phyloP scores from a whole-genome alignment of 495 filamentous ascomycete genomes.

The Penicillium chermesinum region DNA sequence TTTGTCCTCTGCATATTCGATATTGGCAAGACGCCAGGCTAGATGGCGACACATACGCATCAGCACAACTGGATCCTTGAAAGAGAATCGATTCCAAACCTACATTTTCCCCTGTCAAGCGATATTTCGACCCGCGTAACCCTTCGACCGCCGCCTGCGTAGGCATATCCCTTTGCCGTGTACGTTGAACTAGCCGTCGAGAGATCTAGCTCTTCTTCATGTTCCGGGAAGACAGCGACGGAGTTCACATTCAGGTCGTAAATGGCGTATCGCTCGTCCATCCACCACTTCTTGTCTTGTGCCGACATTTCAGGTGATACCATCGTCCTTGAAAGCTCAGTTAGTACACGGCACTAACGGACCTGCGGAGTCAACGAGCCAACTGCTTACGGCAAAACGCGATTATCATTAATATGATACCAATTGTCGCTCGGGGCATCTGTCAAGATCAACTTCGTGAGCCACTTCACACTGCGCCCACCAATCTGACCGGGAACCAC shows the following conservation, averaged over 20 bases:
- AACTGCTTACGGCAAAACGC: constrained; percentile 64
- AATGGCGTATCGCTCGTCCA: constrained; percentile 89
- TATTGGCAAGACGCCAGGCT: constrained; percentile 75
- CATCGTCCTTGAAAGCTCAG: constrained; percentile 53
- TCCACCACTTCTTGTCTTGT: constrained; percentile 74
- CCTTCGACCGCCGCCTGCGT: constrained; percentile 81
- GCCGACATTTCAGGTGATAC: constrained; percentile 78
- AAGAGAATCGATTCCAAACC: background rate
- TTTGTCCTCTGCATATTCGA: constrained; percentile 81
- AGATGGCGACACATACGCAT: constrained; percentile 7
- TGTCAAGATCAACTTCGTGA: constrained; percentile 79
- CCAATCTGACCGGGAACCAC: constrained; percentile 94
- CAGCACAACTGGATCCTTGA: constrained; percentile 5
- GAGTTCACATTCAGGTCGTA: constrained; percentile 92
- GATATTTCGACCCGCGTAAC: constrained; percentile 82
- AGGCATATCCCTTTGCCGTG: constrained; percentile 76
- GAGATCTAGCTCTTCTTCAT: constrained; percentile 67
- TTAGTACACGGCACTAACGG: background rate
- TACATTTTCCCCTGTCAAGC: constrained; percentile 52
- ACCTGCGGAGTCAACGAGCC: too few species aligned
- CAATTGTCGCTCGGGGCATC: constrained; percentile 81
- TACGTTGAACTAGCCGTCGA: constrained; percentile 50
- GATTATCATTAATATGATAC: constrained; percentile 96
- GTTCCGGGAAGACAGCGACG: constrained; percentile 73
- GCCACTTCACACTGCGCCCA: constrained; percentile 91